These are phyloP conservation scores for Hericium erinaceus DNA, from an alignment of 768 basidiomycete genomes.

Conservation along the genomic window DNA sequence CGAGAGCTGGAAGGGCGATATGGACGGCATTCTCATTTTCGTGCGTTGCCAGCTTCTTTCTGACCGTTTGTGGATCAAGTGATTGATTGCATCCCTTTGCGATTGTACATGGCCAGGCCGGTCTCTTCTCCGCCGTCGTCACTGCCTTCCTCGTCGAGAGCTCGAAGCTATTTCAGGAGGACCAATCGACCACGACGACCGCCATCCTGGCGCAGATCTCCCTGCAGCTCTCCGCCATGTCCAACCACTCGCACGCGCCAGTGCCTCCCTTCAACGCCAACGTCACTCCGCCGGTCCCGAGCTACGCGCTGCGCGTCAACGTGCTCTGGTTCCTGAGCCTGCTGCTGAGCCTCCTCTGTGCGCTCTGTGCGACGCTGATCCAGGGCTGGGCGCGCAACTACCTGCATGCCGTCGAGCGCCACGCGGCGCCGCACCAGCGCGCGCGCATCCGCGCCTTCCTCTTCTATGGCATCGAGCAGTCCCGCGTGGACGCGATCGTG, in stretches of 20 bases:
- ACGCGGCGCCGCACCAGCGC: constrained; percentile 5
- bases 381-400: constrained; percentile 12
- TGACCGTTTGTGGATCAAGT: background rate
- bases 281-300: background rate
- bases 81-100: background rate
- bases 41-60: background rate
- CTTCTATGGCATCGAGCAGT: constrained; percentile 5
- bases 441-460: constrained; percentile 10
- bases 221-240: background rate
- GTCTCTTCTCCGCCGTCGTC: constrained; percentile 16
- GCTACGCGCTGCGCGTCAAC: constrained; percentile 4
- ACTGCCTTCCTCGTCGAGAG: constrained; percentile 14
- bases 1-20: constrained; percentile 2
- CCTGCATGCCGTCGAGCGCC: constrained; percentile 5
- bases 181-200: background rate
- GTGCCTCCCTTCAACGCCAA: background rate
- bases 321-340: constrained; percentile 11
- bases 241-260: background rate
- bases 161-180: constrained; percentile 10
- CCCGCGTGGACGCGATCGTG: constrained; percentile 4
- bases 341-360: constrained; percentile 7
- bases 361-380: constrained; percentile 5
- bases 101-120: constrained; percentile 8
- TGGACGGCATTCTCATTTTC: constrained; percentile 7
- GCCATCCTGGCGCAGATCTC: constrained; percentile 5